Evolutionary conservation across 1,139 yeast species (phyloP).

Genomic region (Zhuliangozyma parablackwelliae): DNA sequence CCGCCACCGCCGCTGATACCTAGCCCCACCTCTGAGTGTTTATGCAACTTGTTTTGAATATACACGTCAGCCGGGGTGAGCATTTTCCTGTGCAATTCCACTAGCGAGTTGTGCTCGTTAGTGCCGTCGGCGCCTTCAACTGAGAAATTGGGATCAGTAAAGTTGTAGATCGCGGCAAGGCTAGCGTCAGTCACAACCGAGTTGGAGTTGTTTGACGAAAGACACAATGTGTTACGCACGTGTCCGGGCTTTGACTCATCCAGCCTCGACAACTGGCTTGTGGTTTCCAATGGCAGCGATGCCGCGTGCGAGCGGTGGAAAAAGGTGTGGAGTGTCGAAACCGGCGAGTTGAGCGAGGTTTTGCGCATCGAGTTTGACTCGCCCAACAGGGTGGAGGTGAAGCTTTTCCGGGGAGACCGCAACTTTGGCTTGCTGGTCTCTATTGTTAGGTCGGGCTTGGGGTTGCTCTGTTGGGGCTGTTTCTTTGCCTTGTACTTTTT

Average conservation of each 20-base stretch:
- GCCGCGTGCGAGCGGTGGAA: constrained; percentile 29
- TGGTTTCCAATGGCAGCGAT: constrained; percentile 9
- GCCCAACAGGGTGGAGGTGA: constrained; percentile 6
- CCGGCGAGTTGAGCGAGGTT: constrained; percentile 31
- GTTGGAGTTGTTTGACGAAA: constrained; percentile 42
- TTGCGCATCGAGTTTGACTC: constrained; percentile 11
- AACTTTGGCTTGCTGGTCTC: not conserved
- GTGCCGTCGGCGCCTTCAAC: constrained; percentile 19
- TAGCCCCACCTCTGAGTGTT: constrained; percentile 20
- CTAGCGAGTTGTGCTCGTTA: constrained; percentile 21
- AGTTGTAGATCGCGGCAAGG: constrained; percentile 34
- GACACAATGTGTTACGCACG: constrained; percentile 23
- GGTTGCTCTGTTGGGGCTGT: too few relatives aligned
- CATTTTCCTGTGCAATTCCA: constrained; percentile 34
- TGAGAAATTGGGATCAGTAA: constrained; percentile 34
- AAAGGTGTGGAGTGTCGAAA: constrained; percentile 30
- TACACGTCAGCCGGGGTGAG: constrained; percentile 40
- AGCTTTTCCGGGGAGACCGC: constrained; percentile 12
- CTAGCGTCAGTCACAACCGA: constrained; percentile 32
- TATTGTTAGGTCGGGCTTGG: not conserved
- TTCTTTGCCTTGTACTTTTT: not conserved
- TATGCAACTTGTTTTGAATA: constrained; percentile 22
- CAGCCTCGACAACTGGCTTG: not conserved
- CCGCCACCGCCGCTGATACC: constrained; percentile 13
- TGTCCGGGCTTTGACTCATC: constrained; percentile 9